A percentile compares a stretch with the other conserved stretches of the same genome.
Conservation (phyloP, 257 asterid species). For the Rauvolfia tetraphylla region DNA sequence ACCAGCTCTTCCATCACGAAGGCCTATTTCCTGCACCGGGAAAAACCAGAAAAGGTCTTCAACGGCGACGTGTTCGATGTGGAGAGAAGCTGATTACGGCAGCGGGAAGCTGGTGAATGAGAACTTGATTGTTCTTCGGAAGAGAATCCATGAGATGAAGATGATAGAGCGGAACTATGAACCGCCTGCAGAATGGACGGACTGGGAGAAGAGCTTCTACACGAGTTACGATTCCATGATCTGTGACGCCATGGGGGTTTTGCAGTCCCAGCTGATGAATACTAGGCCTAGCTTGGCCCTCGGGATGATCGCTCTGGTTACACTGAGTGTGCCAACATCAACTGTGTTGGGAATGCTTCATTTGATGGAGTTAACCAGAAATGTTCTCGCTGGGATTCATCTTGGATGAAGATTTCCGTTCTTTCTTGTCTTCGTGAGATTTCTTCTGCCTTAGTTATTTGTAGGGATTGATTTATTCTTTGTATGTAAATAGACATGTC, state of each 20-base stretch:
- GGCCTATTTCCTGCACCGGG: background rate
- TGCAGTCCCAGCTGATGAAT: constrained; percentile 30
- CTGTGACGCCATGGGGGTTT: constrained; percentile 32
- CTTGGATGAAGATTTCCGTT: background rate
- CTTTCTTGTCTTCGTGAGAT: background rate
- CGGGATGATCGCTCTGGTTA: constrained; percentile 26
- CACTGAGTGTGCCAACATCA: constrained; percentile 28
- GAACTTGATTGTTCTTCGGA: constrained; percentile 29
- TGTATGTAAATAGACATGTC: background rate
- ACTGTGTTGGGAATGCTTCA: constrained; percentile 18
- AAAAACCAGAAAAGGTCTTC: background rate
- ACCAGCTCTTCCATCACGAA: constrained; percentile 7
- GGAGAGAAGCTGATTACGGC: constrained; percentile 19
- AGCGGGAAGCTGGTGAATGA: constrained; percentile 25
- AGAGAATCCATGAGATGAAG: constrained; percentile 37
- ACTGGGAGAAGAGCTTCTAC: constrained; percentile 38
- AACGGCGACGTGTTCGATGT: background rate
- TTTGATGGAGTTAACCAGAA: constrained; percentile 22
- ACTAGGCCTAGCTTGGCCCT: constrained; percentile 36
- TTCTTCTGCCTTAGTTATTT: background rate
- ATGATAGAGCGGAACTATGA: constrained; percentile 29
- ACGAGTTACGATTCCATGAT: constrained; percentile 20
- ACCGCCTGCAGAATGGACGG: constrained; percentile 42
- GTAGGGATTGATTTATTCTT: background rate
- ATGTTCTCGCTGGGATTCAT: constrained; percentile 12